Evolutionary conservation across 768 basidiomycete genomes (phyloP), one percentile per base, ranked within the genome.

Genomic region (Trametes punicea): DNA sequence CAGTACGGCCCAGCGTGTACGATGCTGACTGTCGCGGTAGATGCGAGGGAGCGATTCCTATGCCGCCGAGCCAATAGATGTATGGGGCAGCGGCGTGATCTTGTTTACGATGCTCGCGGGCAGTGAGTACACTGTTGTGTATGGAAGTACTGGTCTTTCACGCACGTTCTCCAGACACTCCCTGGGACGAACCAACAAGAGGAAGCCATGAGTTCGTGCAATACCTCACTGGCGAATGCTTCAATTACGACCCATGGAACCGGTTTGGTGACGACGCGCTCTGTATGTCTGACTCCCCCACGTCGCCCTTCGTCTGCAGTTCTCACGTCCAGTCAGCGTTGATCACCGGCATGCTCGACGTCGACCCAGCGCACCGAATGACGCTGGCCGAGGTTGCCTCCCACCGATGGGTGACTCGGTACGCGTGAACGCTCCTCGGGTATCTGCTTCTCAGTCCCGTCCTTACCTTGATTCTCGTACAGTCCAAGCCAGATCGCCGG

Each of bases 41-140:
- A 70, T 96, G 29, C 85, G 84, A 31, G 74, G 73, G 3, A 75
- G 83, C 3, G 74, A 69, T 9, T 80, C 90, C 0, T 99, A 98
- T 71, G 70, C 83, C 13, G 97, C 94, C 2, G 93, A 97, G 55
- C 94, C 97, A 0, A 82, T 98, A 21, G 97, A 99, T 68, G 84
- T 92, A 8, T 99, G 97, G 97, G 93, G 93, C 0, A 82, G 91
- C 38, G 97, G 97, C 0, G 90, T 98, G 25, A 96, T 99, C 42
- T 74, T 99, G 0, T 98, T 90, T 68, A 90, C 96, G 0, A 74
- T 99, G 42, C 76, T 98, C 0, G 86, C 81, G 7, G 97, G 97
- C 44, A 98, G 96, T 96, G 67, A 31, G 87, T 77, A 58, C 4
- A 68, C 68, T 40, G 0, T 13, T 48, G 34, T 31, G 20, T 3